Conservation (phyloP, 2,329 filamentous ascomycete species). For the Fusarium euwallaceae region DNA sequence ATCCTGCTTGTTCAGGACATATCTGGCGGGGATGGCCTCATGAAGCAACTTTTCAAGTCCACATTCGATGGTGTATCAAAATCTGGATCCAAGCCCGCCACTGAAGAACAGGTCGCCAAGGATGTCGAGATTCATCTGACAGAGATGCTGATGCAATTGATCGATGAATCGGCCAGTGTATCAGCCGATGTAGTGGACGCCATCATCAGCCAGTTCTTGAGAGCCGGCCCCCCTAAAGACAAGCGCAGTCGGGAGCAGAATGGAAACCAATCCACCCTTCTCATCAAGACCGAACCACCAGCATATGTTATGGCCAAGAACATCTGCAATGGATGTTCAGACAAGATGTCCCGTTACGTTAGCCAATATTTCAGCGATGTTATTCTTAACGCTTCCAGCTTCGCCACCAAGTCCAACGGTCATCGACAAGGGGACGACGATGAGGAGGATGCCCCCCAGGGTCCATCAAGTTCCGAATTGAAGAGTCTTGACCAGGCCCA, state of each 20-base stretch:
- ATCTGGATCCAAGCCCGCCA: constrained; percentile 75
- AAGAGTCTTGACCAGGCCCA: constrained; percentile 92
- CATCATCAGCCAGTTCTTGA: constrained; percentile 94
- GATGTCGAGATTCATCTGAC: constrained; percentile 96
- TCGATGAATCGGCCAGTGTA: constrained; percentile 85
- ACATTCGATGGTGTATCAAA: constrained; percentile 94
- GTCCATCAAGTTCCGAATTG: constrained; percentile 85
- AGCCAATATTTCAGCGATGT: constrained; percentile 98
- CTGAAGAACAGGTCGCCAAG: constrained; percentile 87
- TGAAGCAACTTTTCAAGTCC: constrained; percentile 84
- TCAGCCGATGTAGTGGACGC: constrained; percentile 88
- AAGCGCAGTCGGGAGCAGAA: constrained; percentile 75
- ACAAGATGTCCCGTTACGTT: constrained; percentile 95
- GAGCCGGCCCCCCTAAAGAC: constrained; percentile 80
- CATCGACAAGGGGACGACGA: constrained; percentile 73
- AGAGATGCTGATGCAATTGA: constrained; percentile 83
- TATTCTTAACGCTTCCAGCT: constrained; percentile 85
- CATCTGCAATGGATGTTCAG: constrained; percentile 88
- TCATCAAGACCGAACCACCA: constrained; percentile 88
- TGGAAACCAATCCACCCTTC: constrained; percentile 83
- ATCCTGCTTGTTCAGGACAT: constrained; percentile 92
- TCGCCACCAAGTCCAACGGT: constrained; percentile 67
- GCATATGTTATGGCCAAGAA: constrained; percentile 98
- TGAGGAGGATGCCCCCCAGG: constrained; percentile 70
- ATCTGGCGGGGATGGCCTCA: constrained; percentile 82